Evolutionary conservation across 2,329 filamentous ascomycete species (phyloP), one percentile per base, ranked within the genome.

Genomic region (Trichophyton rubrum): DNA sequence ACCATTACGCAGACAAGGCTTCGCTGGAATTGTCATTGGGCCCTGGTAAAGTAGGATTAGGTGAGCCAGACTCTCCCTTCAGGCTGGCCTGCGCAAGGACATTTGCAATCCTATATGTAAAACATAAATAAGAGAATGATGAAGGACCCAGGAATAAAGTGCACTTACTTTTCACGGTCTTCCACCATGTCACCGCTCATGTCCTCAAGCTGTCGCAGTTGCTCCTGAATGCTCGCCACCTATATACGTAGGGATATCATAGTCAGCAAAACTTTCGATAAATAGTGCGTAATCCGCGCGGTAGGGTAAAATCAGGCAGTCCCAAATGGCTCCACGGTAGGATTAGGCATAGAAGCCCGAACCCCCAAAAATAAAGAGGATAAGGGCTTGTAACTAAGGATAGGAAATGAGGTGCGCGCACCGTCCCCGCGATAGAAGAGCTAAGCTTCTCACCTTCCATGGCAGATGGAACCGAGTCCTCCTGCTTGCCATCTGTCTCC

Each of bases 181-280:
- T 74, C 73, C 43, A 75, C 70, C 70, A 75, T 75, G 62, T 74
- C 75, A 61, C 76, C 75, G 65, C 73, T 77, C 53, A 76, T 68
- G 51, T 71, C 71, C 64, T 75, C 70, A 67, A 78, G 72, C 66
- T 77, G 71, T 62, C 74, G 73, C 73, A 77, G 70, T 70, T 78
- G 71, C 67, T 78, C 70, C 72, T 73, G 69, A 64, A 76, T 77
- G 70, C 76, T 77, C 61, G 76, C 76, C 72, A 78, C 74, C 73
- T 78, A 69, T 63, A 63, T 61, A 65, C 62, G 65, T 62, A 62
- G 64, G 51, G 62, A 71, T 66, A 69, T 62, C 64, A 66, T 63
- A 69, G 40, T 56, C 22, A 45, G 33, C 22, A 40, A 59, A 41
- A 58, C 24, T 38, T 35, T 30, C 40, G 56, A 58, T 55, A 55